These are phyloP conservation scores for Daedaleopsis sinensis DNA, from an alignment of 768 basidiomycete species.

Conservation along the genomic window DNA sequence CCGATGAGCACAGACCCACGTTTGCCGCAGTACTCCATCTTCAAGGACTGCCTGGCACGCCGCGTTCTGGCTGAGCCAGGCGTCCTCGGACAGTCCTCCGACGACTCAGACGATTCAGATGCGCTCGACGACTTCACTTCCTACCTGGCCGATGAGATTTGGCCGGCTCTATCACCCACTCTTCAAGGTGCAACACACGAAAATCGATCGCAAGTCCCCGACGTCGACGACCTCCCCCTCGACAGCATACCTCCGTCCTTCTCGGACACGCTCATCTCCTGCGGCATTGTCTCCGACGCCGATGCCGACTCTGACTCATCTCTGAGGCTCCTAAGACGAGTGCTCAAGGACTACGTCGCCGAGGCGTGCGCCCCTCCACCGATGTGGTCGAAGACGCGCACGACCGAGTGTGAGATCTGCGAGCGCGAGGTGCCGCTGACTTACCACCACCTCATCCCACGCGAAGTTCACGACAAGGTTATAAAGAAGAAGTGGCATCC, in stretches of 20 bases:
- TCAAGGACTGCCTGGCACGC: constrained; percentile 51
- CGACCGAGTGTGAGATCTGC: constrained; percentile 61
- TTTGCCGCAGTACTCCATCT: constrained; percentile 27
- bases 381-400: constrained; percentile 54
- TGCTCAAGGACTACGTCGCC: constrained; percentile 44
- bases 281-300: constrained; percentile 37
- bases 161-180: constrained; percentile 43
- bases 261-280: constrained; percentile 53
- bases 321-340: constrained; percentile 42
- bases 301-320: constrained; percentile 46
- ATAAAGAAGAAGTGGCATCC: constrained; percentile 61
- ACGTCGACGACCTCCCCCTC: constrained; percentile 42
- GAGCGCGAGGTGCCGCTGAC: constrained; percentile 57
- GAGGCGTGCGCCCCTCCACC: constrained; percentile 53
- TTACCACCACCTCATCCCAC: constrained; percentile 64
- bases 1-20: neutral
- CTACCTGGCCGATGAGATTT: constrained; percentile 55
- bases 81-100: neutral
- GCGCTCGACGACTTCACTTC: constrained; percentile 55
- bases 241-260: constrained; percentile 44
- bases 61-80: constrained; percentile 39
- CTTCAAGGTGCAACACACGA: constrained; percentile 45
- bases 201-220: constrained; percentile 33
- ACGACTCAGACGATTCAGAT: constrained; percentile 21
- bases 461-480: constrained; percentile 55